Percentiles rank a stretch among this genome's conserved stretches.
These are phyloP conservation scores for Austroboletus eburneus DNA, from an alignment of 768 basidiomycete species.

Conservation along the genomic window DNA sequence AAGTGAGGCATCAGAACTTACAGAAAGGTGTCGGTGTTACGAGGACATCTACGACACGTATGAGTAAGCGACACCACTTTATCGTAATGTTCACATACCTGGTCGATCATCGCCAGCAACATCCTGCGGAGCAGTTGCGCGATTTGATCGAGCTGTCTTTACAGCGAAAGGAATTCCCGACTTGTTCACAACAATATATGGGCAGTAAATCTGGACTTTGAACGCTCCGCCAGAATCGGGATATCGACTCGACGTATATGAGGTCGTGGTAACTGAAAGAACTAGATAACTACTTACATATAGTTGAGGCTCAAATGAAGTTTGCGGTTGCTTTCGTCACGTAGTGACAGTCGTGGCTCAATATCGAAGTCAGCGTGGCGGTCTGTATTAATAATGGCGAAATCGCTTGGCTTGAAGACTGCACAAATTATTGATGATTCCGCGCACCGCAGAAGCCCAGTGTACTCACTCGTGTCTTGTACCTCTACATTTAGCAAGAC, in stretches of 20 bases:
- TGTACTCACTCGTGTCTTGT: conserved; percentile 77
- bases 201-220: conserved; percentile 91
- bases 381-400: conserved; percentile 95
- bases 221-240: conserved; percentile 92
- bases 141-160: conserved; percentile 56
- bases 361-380: conserved; percentile 84
- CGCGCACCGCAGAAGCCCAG: not conserved
- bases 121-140: conserved; percentile 63
- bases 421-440: conserved; percentile 4
- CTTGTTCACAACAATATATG: conserved; percentile 90
- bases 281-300: conserved; percentile 50
- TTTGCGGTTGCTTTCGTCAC: conserved; percentile 71
- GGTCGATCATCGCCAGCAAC: conserved; percentile 76
- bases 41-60: conserved; percentile 38
- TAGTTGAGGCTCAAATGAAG: conserved; percentile 85
- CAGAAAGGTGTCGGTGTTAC: conserved; percentile 70
- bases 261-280: not conserved
- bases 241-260: conserved; percentile 49
- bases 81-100: conserved; percentile 38
- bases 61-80: conserved; percentile 17
- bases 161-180: conserved; percentile 80
- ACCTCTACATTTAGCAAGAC: conserved; percentile 85
- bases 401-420: conserved; percentile 94
- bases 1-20: conserved; percentile 39
- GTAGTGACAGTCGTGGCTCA: conserved; percentile 67